A percentile compares a stretch with the other conserved stretches of the same genome.
Conservation (phyloP, 768 basidiomycete genomes). For the Tulasnella sp. region DNA sequence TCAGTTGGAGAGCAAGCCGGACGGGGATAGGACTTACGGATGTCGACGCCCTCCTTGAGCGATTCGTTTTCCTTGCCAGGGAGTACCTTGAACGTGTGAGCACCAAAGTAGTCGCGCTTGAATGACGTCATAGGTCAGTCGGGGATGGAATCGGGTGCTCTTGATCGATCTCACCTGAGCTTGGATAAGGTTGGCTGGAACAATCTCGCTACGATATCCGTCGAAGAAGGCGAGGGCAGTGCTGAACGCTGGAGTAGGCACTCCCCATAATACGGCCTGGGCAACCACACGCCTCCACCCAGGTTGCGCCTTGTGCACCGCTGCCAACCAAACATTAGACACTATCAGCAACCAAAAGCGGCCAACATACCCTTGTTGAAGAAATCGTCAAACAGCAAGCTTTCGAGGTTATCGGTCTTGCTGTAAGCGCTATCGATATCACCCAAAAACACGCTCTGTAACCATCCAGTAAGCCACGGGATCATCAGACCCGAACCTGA, state of each 20-base stretch:
- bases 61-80: constrained; percentile 81
- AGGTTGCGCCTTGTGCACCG: constrained; percentile 86
- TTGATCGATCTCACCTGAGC: constrained; percentile 48
- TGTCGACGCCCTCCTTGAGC: constrained; percentile 71
- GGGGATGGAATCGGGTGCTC: background rate
- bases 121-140: background rate
- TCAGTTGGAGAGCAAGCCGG: background rate
- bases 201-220: constrained; percentile 89
- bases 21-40: constrained; percentile 47
- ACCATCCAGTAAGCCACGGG: background rate
- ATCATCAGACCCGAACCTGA: background rate
- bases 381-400: constrained; percentile 90
- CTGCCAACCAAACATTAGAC: constrained; percentile 28
- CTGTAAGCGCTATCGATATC: constrained; percentile 86
- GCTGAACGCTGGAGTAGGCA: constrained; percentile 94
- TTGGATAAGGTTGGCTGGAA: constrained; percentile 91
- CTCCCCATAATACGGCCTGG: constrained; percentile 94
- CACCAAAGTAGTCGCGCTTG: constrained; percentile 94
- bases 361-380: constrained; percentile 68
- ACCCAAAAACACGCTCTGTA: constrained; percentile 77
- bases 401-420: constrained; percentile 76
- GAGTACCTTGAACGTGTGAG: constrained; percentile 92
- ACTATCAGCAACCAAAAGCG: background rate
- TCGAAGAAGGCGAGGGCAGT: constrained; percentile 98
- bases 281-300: constrained; percentile 97